A percentile compares a stretch with the other conserved stretches of the same genome.
These are phyloP conservation scores for Suillus weaverae DNA, from an alignment of 768 basidiomycete species.

Conservation along the genomic window DNA sequence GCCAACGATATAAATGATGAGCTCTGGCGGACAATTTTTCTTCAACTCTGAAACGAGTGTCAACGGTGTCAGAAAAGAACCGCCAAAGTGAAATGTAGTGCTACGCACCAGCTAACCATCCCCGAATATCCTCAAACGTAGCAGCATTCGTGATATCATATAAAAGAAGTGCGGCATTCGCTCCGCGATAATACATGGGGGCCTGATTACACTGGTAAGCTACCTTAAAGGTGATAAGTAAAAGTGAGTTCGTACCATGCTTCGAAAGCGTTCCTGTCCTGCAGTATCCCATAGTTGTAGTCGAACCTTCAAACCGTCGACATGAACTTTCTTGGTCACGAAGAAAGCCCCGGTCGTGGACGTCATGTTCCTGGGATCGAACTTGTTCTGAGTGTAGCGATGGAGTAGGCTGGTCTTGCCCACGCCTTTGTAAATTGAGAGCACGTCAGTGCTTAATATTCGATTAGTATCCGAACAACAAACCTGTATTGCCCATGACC, in stretches of 20 bases:
- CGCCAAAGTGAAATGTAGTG: background rate
- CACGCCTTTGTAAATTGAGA: conserved; percentile 54
- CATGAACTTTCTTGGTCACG: conserved; percentile 86
- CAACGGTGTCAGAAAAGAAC: conserved; percentile 2
- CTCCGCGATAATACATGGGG: conserved; percentile 96
- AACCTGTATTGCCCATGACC: conserved; percentile 83
- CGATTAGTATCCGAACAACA: conserved; percentile 20
- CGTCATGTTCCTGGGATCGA: conserved; percentile 84
- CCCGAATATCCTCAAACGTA: conserved; percentile 87
- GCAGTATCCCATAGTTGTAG: conserved; percentile 93
- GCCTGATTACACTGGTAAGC: conserved; percentile 50
- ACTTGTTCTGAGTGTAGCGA: conserved; percentile 88
- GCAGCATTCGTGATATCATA: conserved; percentile 93
- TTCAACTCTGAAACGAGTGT: conserved; percentile 63
- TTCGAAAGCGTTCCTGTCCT: conserved; percentile 90
- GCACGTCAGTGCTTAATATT: conserved; percentile 11
- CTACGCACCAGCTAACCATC: conserved; percentile 82
- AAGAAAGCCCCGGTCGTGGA: conserved; percentile 94
- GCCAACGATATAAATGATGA: conserved; percentile 94
- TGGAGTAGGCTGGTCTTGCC: conserved; percentile 91
- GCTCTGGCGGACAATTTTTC: conserved; percentile 85
- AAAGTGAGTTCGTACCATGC: conserved; percentile 60
- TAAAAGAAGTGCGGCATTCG: conserved; percentile 89
- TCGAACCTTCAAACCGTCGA: conserved; percentile 84
- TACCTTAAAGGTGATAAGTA: conserved; percentile 8